Evolutionary conservation across 2,329 filamentous ascomycete genomes (phyloP).

Genomic region (Kalmusia sp.): DNA sequence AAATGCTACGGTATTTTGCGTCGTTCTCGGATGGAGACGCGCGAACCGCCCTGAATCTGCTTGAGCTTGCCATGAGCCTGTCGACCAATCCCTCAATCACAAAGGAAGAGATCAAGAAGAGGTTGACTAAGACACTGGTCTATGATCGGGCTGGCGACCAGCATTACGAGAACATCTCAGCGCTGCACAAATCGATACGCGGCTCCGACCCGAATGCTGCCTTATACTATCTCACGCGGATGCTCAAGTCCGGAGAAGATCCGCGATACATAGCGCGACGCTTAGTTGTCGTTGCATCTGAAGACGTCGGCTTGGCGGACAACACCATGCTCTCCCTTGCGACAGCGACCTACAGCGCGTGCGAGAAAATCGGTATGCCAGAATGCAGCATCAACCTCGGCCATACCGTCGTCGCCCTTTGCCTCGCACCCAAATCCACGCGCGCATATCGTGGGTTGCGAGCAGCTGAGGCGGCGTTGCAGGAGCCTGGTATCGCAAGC

Average conservation of each 20-base stretch:
- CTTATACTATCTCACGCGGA: conserved; percentile 92
- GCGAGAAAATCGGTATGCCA: conserved; percentile 93
- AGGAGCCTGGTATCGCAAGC: conserved; percentile 82
- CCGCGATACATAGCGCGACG: conserved; percentile 90
- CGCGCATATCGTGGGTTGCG: conserved; percentile 82
- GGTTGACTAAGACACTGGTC: conserved; percentile 89
- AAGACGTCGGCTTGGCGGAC: conserved; percentile 92
- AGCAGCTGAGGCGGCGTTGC: conserved; percentile 78
- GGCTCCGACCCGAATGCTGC: conserved; percentile 86
- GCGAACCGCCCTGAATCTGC: conserved; percentile 86
- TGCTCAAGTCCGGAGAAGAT: conserved; percentile 95
- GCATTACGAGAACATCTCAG: conserved; percentile 97
- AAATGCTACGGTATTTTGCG: conserved; percentile 81
- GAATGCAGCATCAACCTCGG: conserved; percentile 92
- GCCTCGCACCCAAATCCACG: conserved; percentile 84
- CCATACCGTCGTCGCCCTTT: conserved; percentile 83
- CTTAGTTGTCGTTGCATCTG: conserved; percentile 92
- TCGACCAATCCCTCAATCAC: conserved; percentile 71
- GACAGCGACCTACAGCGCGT: conserved; percentile 83
- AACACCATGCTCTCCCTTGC: conserved; percentile 83
- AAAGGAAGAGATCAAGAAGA: conserved; percentile 77
- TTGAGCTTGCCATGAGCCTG: conserved; percentile 86
- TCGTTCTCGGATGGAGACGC: conserved; percentile 92
- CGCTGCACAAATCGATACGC: conserved; percentile 94
- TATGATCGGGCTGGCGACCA: conserved; percentile 96